phyloP scores from a whole-genome alignment of 441 rosid genomes.

The Geranium incanum region DNA sequence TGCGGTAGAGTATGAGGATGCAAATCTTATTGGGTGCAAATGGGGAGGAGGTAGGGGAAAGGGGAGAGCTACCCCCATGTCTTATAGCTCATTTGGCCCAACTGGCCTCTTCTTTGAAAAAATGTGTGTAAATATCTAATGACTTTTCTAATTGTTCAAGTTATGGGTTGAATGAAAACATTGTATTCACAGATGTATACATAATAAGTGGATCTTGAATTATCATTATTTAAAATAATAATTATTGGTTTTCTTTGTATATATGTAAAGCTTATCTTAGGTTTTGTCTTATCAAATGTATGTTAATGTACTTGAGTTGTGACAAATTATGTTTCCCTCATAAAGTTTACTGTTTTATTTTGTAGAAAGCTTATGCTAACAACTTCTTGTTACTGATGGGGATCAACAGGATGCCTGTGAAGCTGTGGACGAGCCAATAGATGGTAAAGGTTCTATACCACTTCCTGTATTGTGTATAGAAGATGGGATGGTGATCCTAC shows the following conservation, averaged over 20 bases:
- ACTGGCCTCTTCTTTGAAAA: neutral
- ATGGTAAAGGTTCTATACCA: constrained; percentile 45
- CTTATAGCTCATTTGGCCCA: neutral
- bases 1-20: too few relatives aligned
- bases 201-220: neutral
- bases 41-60: neutral
- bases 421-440: constrained; percentile 34
- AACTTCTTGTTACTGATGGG: constrained; percentile 8
- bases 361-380: neutral
- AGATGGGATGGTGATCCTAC: constrained; percentile 75
- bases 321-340: neutral
- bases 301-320: neutral
- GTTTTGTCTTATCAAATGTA: neutral
- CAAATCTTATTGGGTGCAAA: too few relatives aligned
- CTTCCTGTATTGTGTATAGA: constrained; percentile 80
- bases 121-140: neutral
- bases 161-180: constrained; percentile 3
- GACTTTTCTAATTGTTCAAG: neutral
- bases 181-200: neutral
- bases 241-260: neutral
- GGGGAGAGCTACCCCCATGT: neutral
- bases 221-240: neutral
- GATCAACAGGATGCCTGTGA: constrained; percentile 46
- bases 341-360: neutral
- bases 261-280: neutral